Evolutionary conservation across 2,329 filamentous ascomycete species (phyloP).

Genomic region (Mollisia scopiformis): DNA sequence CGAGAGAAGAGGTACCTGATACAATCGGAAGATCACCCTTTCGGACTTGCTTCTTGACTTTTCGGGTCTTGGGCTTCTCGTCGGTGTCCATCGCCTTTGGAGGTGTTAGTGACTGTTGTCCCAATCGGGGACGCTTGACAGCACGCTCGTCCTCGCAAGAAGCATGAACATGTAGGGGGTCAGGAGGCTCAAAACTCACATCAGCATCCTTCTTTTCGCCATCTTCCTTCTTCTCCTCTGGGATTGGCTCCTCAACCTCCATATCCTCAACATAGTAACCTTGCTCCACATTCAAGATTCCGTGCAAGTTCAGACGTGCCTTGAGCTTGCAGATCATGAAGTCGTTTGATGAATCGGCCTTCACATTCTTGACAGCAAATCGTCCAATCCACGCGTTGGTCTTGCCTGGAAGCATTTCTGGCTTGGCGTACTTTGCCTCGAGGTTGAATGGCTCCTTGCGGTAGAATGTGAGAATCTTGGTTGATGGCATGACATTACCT

Average conservation of each 20-base stretch:
- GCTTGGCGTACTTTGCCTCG: slow-evolving; percentile 90
- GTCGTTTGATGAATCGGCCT: slow-evolving; percentile 89
- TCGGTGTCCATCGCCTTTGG: slow-evolving; percentile 80
- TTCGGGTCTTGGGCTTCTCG: slow-evolving; percentile 78
- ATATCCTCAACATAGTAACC: slow-evolving; percentile 98
- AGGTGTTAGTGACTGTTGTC: slow-evolving; percentile 31
- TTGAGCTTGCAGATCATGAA: slow-evolving; percentile 99
- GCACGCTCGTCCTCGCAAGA: slow-evolving; percentile 27
- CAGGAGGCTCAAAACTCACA: slow-evolving; percentile 53
- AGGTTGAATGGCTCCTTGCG: slow-evolving; percentile 96
- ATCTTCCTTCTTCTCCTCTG: slow-evolving; percentile 70
- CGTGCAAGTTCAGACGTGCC: slow-evolving; percentile 94
- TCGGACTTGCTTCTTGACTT: slow-evolving; percentile 99
- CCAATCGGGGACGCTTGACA: slow-evolving; percentile 20
- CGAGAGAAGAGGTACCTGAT: slow-evolving; percentile 79
- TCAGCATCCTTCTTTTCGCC: slow-evolving; percentile 61
- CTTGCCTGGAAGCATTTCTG: slow-evolving; percentile 85
- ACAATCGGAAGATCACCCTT: slow-evolving; percentile 94
- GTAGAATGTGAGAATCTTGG: slow-evolving; percentile 99
- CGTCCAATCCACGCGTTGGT: slow-evolving; percentile 93
- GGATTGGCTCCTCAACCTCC: slow-evolving; percentile 92
- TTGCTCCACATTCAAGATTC: slow-evolving; percentile 92
- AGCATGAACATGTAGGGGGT: slow-evolving; percentile 15
- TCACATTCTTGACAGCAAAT: slow-evolving; percentile 97
- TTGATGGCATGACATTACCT: slow-evolving; percentile 95